Conservation (phyloP, 306 rosid species). For the Astragalus membranaceus region DNA sequence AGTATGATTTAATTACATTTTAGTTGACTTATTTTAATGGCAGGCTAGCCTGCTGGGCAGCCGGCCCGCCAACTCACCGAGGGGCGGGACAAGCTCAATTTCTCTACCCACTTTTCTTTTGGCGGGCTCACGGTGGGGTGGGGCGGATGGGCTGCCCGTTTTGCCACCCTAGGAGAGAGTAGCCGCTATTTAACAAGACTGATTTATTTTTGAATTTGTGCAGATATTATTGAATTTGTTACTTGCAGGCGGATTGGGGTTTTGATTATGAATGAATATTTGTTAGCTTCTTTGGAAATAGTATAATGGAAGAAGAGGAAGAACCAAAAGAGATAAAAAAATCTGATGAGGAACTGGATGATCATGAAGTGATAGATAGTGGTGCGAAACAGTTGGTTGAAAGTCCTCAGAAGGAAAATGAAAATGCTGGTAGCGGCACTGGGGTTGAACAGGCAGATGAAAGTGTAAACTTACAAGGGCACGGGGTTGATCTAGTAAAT, state of each 20-base stretch:
- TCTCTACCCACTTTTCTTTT: too few relatives aligned
- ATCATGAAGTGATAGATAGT: slow-evolving; percentile 19
- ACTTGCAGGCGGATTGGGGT: slow-evolving; percentile 37
- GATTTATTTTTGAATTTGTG: neutral
- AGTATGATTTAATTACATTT: too few relatives aligned
- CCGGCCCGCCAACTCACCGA: too few relatives aligned
- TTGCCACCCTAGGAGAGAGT: too few relatives aligned
- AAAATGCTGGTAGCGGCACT: slow-evolving; percentile 13
- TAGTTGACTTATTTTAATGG: too few relatives aligned
- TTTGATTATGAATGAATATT: slow-evolving; percentile 26
- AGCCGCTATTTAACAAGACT: too few relatives aligned
- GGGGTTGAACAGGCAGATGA: slow-evolving; percentile 22
- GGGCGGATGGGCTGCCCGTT: too few relatives aligned
- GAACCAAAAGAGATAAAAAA: slow-evolving; percentile 37
- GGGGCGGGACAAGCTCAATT: too few relatives aligned
- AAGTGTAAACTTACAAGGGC: slow-evolving; percentile 19
- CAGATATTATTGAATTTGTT: neutral
- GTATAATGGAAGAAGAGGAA: slow-evolving; percentile 74
- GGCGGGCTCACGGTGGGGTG: too few relatives aligned
- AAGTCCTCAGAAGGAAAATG: slow-evolving; percentile 28
- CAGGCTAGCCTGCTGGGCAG: too few relatives aligned
- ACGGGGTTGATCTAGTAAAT: slow-evolving; percentile 26
- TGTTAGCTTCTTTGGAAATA: slow-evolving; percentile 12
- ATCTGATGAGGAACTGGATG: slow-evolving; percentile 32
- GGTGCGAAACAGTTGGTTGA: slow-evolving; percentile 25